A percentile compares a stretch with the other conserved stretches of the same genome.
Conservation (phyloP, 2,329 filamentous ascomycete species). For the Pestalotiopsis sp. region DNA sequence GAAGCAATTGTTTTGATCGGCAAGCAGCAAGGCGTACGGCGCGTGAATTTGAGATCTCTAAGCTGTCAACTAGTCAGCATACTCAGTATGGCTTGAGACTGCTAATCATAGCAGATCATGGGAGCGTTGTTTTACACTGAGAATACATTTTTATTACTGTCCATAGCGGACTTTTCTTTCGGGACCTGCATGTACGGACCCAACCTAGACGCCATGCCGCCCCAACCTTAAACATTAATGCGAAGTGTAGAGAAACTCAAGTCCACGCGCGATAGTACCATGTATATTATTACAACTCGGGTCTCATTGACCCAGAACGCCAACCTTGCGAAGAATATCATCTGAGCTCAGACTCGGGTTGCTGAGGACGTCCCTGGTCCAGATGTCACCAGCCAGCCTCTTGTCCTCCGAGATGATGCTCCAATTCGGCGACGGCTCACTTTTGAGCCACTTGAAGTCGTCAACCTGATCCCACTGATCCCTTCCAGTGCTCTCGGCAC, state of each 20-base stretch:
- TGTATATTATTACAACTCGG: background rate
- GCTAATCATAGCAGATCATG: background rate
- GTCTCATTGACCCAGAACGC: conserved; percentile 31
- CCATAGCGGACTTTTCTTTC: background rate
- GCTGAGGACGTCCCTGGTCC: conserved; percentile 70
- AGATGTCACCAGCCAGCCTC: conserved; percentile 63
- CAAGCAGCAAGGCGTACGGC: background rate
- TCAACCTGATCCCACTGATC: conserved; percentile 91
- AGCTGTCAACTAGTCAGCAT: background rate
- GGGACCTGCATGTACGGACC: conserved; percentile 10
- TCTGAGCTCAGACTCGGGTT: conserved; percentile 63
- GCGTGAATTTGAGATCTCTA: background rate
- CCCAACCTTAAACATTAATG: background rate
- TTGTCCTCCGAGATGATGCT: conserved; percentile 64
- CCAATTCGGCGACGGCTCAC: conserved; percentile 88
- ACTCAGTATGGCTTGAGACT: background rate
- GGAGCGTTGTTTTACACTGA: background rate
- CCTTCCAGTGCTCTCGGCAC: conserved; percentile 33
- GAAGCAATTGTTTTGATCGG: background rate
- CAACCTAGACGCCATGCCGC: background rate
- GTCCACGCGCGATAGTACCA: background rate
- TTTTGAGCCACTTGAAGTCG: conserved; percentile 97
- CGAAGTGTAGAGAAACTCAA: background rate
- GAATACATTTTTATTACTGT: background rate
- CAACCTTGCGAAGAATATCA: conserved; percentile 63